These are phyloP conservation scores for Protomyces pachydermus DNA, from an alignment of 1,139 yeast species.

Conservation along the genomic window DNA sequence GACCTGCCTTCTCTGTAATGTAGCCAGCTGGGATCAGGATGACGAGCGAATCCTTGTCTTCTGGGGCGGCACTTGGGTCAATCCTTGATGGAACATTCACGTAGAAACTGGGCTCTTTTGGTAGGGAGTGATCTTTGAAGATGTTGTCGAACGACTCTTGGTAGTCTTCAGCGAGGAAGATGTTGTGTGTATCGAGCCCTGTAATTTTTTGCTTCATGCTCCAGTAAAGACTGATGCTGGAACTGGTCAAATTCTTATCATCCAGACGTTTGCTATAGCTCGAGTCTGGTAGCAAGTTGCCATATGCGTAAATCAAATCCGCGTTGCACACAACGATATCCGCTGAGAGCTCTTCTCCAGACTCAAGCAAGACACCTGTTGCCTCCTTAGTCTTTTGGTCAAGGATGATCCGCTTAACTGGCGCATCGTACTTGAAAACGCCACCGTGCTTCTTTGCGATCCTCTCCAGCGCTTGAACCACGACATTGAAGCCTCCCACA, in stretches of 20 bases:
- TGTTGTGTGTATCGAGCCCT: conserved; percentile 25
- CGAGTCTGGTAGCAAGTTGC: conserved; percentile 18
- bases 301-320: conserved; percentile 22
- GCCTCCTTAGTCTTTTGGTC: conserved; percentile 22
- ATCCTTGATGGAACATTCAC: conserved; percentile 27
- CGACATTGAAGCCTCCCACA: conserved; percentile 26
- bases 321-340: conserved; percentile 27
- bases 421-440: conserved; percentile 11
- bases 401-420: conserved; percentile 17
- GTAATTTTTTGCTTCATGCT: conserved; percentile 24
- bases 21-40: conserved; percentile 24
- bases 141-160: conserved; percentile 27
- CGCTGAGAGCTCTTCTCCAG: conserved; percentile 16
- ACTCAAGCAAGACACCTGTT: conserved; percentile 22
- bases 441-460: conserved; percentile 27
- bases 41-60: conserved; percentile 21
- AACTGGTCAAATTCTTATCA: conserved; percentile 23
- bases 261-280: conserved; percentile 12
- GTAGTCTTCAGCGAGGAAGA: conserved; percentile 27
- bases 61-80: conserved; percentile 24
- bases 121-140: conserved; percentile 14
- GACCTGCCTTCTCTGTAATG: conserved; percentile 25
- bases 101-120: conserved; percentile 23
- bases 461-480: conserved; percentile 20
- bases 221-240: conserved; percentile 25